A percentile compares a stretch with the other conserved stretches of the same genome.
These are phyloP conservation scores for Eucalyptus brandiana DNA, from an alignment of 345 rosid genomes.

Conservation along the genomic window DNA sequence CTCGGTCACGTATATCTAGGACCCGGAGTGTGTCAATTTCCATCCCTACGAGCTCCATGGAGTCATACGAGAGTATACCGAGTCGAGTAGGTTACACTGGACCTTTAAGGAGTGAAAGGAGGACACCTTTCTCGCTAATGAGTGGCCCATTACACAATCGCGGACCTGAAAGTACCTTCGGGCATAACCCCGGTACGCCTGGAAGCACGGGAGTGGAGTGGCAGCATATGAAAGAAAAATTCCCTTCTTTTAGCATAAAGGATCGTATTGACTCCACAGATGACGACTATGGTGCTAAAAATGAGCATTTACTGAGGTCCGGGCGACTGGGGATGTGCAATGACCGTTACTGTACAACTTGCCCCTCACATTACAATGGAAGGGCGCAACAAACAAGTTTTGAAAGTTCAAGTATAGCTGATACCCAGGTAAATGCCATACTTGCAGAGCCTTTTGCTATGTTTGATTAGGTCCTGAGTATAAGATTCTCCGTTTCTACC, in stretches of 20 bases:
- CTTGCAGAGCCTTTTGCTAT: not conserved
- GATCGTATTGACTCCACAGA: constrained; percentile 22
- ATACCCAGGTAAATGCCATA: not conserved
- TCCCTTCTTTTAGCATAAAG: constrained; percentile 15
- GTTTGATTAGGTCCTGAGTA: not conserved
- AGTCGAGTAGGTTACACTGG: too few species aligned
- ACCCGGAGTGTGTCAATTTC: too few species aligned
- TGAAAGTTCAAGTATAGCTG: constrained; percentile 36
- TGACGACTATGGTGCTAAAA: constrained; percentile 30
- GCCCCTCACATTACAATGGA: constrained; percentile 56
- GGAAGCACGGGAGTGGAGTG: constrained; percentile 5
- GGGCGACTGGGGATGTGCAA: constrained; percentile 81
- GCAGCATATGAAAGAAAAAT: constrained; percentile 3
- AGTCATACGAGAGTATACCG: too few species aligned
- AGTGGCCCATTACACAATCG: constrained; percentile 2
- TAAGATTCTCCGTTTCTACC: not conserved
- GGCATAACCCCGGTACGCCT: constrained; percentile 5
- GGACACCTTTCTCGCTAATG: too few species aligned
- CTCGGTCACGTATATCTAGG: too few species aligned
- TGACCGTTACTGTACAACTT: constrained; percentile 90
- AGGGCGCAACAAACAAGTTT: constrained; percentile 13
- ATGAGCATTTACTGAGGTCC: constrained; percentile 69
- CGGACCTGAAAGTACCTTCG: constrained; percentile 7
- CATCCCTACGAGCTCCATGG: too few species aligned
- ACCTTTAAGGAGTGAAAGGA: too few species aligned